phyloP scores from a whole-genome alignment of 2,329 filamentous ascomycete species.

The Scedosporium apiospermum region DNA sequence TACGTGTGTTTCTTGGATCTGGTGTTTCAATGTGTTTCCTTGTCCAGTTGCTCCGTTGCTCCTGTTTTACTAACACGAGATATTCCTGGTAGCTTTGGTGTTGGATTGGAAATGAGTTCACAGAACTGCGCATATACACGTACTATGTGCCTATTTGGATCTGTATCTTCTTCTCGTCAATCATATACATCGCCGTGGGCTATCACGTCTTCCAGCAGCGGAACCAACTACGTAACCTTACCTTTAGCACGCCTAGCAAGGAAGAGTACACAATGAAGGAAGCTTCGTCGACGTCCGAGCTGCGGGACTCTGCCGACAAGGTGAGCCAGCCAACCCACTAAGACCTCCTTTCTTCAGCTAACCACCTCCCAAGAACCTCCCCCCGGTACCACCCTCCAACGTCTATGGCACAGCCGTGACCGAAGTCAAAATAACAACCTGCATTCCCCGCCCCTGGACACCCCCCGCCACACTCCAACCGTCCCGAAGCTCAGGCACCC shows the following conservation, averaged over 20 bases:
- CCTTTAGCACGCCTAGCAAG: constrained; percentile 15
- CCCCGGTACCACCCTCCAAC: constrained; percentile 13
- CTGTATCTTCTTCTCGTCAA: constrained; percentile 43
- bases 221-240: constrained; percentile 43
- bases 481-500: neutral
- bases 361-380: constrained; percentile 15
- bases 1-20: constrained; percentile 19
- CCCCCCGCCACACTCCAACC: constrained; percentile 4
- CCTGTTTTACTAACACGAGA: neutral
- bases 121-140: constrained; percentile 47
- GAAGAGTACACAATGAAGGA: constrained; percentile 9
- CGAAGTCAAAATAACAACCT: constrained; percentile 36
- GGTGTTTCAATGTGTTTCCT: constrained; percentile 11
- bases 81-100: constrained; percentile 43
- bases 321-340: constrained; percentile 11
- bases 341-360: neutral
- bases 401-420: constrained; percentile 43
- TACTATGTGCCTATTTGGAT: constrained; percentile 55
- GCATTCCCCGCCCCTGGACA: constrained; percentile 8
- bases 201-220: constrained; percentile 50
- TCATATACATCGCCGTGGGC: constrained; percentile 48
- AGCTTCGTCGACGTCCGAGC: constrained; percentile 14
- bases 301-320: constrained; percentile 23
- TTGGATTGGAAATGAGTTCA: constrained; percentile 48
- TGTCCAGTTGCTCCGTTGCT: constrained; percentile 6